Percentiles rank a stretch among this genome's conserved stretches.
These are phyloP conservation scores for Sporothrix brasiliensis DNA, from an alignment of 2,329 filamentous ascomycete genomes.

Conservation along the genomic window DNA sequence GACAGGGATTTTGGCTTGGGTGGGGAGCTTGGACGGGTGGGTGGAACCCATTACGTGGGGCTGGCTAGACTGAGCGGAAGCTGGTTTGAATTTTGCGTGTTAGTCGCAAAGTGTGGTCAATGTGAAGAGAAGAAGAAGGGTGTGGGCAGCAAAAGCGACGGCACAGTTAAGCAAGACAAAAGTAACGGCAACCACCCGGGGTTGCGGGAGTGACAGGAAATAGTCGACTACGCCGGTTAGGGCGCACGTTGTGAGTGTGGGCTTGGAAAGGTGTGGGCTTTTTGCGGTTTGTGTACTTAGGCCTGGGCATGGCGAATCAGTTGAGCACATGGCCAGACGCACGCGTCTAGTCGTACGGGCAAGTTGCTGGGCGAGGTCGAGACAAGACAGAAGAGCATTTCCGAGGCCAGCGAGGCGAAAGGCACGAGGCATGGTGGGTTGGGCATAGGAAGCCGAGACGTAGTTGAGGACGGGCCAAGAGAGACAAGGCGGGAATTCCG, in stretches of 20 bases:
- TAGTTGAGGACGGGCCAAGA: neutral
- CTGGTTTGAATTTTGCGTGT: neutral
- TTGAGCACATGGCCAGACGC: conserved; percentile 29
- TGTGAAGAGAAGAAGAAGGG: neutral
- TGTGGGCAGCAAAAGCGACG: neutral
- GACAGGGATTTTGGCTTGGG: conserved; percentile 13
- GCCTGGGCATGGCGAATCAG: conserved; percentile 32
- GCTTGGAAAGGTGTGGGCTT: conserved; percentile 7
- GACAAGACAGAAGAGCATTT: neutral
- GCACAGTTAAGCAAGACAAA: neutral
- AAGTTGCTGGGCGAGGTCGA: neutral
- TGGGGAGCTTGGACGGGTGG: conserved; percentile 12
- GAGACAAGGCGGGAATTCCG: neutral
- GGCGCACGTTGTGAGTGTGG: neutral
- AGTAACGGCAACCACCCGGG: neutral
- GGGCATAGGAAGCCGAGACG: conserved; percentile 5
- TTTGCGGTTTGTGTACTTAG: neutral
- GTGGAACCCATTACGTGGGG: conserved; percentile 15
- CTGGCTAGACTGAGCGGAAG: conserved; percentile 4
- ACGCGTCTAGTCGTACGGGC: neutral
- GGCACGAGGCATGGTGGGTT: conserved; percentile 20
- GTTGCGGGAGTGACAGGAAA: neutral
- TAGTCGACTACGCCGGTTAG: neutral
- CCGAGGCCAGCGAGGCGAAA: neutral
- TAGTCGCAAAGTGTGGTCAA: conserved; percentile 6